phyloP scores from a whole-genome alignment of 139 green algal species.

The Closterium sp. region DNA sequence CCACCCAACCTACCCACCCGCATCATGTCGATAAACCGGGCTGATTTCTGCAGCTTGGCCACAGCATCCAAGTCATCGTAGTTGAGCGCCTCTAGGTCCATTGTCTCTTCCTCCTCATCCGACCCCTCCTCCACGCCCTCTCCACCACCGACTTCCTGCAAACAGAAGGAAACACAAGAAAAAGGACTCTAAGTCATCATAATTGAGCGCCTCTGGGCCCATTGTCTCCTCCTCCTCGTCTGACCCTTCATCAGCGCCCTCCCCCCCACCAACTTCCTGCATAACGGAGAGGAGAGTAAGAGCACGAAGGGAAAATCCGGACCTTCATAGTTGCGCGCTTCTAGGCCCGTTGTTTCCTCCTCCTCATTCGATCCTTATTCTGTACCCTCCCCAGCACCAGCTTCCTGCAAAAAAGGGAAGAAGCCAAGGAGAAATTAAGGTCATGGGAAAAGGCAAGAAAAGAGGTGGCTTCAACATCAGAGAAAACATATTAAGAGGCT shows the following conservation, averaged over 20 bases:
- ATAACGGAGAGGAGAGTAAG: too few relatives aligned
- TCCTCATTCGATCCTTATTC: conserved; percentile 5
- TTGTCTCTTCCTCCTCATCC: conserved; percentile 25
- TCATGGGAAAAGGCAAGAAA: too few relatives aligned
- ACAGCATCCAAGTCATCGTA: conserved; percentile 72
- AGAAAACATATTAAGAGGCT: too few relatives aligned
- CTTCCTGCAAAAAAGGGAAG: not conserved
- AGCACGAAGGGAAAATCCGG: too few relatives aligned
- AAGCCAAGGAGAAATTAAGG: not conserved
- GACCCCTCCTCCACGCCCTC: conserved; percentile 9
- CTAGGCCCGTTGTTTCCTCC: conserved; percentile 54
- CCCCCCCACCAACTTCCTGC: not conserved
- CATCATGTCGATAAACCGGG: conserved; percentile 63
- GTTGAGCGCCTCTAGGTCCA: conserved; percentile 69
- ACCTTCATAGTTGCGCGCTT: conserved; percentile 72
- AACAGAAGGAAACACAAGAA: not conserved
- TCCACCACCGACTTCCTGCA: not conserved
- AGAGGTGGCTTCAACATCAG: too few relatives aligned
- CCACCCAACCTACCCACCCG: conserved; percentile 13
- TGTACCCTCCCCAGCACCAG: not conserved
- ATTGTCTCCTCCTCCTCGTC: conserved; percentile 12
- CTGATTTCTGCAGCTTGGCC: conserved; percentile 64
- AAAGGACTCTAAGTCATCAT: conserved; percentile 60
- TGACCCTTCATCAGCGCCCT: not conserved
- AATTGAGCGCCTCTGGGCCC: conserved; percentile 66